These are phyloP conservation scores for Apiotrichum sp. DNA, from an alignment of 1,284 basidiomycete genomes.

Conservation along the genomic window DNA sequence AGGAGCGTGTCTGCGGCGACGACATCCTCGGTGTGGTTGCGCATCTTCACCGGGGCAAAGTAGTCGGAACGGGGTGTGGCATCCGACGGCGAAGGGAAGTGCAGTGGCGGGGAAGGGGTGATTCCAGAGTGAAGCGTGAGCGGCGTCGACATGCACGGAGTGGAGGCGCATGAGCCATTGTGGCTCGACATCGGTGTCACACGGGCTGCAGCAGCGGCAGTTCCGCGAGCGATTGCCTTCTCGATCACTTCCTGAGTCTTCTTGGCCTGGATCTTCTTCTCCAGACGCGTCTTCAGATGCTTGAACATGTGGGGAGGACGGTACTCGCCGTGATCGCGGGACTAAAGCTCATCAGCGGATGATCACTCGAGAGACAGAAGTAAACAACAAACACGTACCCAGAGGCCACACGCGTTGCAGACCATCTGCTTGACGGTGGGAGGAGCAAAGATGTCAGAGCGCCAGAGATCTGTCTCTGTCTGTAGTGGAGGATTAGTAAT, in stretches of 20 bases:
- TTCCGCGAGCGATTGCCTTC: background rate
- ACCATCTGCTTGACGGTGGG: conserved; percentile 4
- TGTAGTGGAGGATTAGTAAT: background rate
- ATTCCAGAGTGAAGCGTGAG: too few relatives aligned
- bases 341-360: background rate
- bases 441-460: conserved; percentile 1
- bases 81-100: too few relatives aligned
- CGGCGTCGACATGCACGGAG: too few relatives aligned
- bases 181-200: too few relatives aligned
- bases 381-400: conserved; percentile 7
- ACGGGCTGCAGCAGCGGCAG: background rate
- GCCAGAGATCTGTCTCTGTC: conserved; percentile 16
- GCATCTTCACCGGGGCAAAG: too few relatives aligned
- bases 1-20: background rate
- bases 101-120: too few relatives aligned
- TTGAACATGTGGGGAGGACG: conserved; percentile 1
- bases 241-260: too few relatives aligned
- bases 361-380: background rate
- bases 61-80: too few relatives aligned
- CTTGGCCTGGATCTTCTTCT: background rate
- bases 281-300: background rate
- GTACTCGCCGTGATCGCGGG: background rate
- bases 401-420: conserved; percentile 19
- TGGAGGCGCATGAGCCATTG: too few relatives aligned
- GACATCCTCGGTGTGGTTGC: background rate